Conservation (phyloP, 106 monocot species). For the Apostasia shenzhenica region DNA sequence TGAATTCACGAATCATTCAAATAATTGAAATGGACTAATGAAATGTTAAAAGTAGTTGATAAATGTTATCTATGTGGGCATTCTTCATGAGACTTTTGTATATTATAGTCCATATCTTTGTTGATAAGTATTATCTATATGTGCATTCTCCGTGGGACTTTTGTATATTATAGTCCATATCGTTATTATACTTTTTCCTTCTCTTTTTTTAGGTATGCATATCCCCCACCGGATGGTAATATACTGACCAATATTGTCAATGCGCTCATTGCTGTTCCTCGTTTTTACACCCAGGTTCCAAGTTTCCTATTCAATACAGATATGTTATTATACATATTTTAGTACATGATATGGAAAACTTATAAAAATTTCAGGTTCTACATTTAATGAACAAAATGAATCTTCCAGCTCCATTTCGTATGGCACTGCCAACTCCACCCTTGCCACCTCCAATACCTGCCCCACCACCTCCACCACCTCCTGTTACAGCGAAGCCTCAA, state of each 20-base stretch:
- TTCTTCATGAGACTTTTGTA: too few relatives aligned
- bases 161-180: too few relatives aligned
- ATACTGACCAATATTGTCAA: constrained; percentile 93
- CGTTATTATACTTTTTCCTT: too few relatives aligned
- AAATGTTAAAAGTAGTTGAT: too few relatives aligned
- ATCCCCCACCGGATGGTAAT: constrained; percentile 96
- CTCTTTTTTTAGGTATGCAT: constrained; percentile 53
- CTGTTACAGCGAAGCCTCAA: constrained; percentile 11
- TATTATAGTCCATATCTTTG: too few relatives aligned
- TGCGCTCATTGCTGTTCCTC: constrained; percentile 91
- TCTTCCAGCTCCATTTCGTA: constrained; percentile 91
- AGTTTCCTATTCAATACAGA: neutral
- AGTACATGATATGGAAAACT: neutral
- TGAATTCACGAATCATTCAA: too few relatives aligned
- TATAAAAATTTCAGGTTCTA: constrained; percentile 47
- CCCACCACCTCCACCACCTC: constrained; percentile 51
- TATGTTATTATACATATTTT: neutral
- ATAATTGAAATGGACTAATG: too few relatives aligned
- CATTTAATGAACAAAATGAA: constrained; percentile 99
- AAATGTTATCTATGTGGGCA: too few relatives aligned
- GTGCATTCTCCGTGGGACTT: too few relatives aligned
- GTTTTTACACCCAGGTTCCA: constrained; percentile 94
- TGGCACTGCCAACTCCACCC: constrained; percentile 90
- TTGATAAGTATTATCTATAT: too few relatives aligned
- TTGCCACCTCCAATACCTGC: constrained; percentile 67